These are phyloP conservation scores for Teunomyces kruisii DNA, from an alignment of 805 yeast genomes.

Conservation along the genomic window DNA sequence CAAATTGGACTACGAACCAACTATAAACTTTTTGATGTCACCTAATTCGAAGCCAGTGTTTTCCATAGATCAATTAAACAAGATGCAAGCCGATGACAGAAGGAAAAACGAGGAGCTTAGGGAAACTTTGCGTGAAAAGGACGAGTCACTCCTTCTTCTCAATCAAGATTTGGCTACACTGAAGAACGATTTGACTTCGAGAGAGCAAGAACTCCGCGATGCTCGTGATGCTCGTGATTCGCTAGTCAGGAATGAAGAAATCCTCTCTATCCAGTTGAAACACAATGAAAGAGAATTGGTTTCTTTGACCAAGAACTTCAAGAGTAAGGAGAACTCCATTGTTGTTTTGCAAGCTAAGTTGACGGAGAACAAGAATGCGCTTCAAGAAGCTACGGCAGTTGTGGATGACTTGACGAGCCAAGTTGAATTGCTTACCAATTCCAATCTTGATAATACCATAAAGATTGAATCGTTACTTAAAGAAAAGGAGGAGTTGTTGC, in stretches of 20 bases:
- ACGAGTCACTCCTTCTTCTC: conserved; percentile 1
- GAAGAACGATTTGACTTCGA: conserved; percentile 4
- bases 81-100: conserved; percentile 22
- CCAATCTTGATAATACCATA: conserved; percentile 11
- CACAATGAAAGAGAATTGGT: conserved; percentile 28
- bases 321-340: conserved; percentile 13
- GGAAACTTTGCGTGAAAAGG: conserved; percentile 7
- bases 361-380: conserved; percentile 1
- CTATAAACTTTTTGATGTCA: conserved; percentile 29
- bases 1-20: conserved; percentile 25
- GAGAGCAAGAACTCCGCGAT: conserved; percentile 7
- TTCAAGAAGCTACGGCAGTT: neutral
- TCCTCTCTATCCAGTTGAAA: conserved; percentile 22
- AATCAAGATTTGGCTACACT: conserved; percentile 4
- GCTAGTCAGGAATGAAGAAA: conserved; percentile 9
- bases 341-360: conserved; percentile 6
- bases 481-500: conserved; percentile 18
- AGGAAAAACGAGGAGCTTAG: conserved; percentile 7
- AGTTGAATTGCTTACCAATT: conserved; percentile 8
- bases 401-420: conserved; percentile 4
- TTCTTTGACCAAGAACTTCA: conserved; percentile 22
- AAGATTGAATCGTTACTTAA: conserved; percentile 16
- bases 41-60: conserved; percentile 35
- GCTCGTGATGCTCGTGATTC: conserved; percentile 5
- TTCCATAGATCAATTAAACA: conserved; percentile 25